These are phyloP conservation scores for Bipolaris zeicola DNA, from an alignment of 2,329 filamentous ascomycete species.

Conservation along the genomic window DNA sequence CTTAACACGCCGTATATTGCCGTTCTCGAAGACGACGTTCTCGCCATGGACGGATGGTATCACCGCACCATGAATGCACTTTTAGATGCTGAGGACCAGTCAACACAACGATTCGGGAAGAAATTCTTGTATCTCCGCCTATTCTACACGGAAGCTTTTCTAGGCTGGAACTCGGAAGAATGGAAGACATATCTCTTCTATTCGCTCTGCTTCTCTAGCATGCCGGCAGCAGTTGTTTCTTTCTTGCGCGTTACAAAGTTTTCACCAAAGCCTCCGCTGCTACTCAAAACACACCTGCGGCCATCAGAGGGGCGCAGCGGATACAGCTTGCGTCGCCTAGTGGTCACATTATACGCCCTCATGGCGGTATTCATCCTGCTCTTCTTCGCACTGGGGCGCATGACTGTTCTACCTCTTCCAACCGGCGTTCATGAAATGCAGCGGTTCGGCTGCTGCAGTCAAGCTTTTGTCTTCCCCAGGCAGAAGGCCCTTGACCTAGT, in stretches of 20 bases:
- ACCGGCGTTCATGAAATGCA: slow-evolving; percentile 50
- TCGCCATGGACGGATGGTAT: slow-evolving; percentile 57
- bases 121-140: slow-evolving; percentile 53
- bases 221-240: slow-evolving; percentile 29
- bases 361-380: slow-evolving; percentile 31
- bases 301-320: neutral
- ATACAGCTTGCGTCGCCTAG: slow-evolving; percentile 14
- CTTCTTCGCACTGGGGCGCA: slow-evolving; percentile 51
- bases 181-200: slow-evolving; percentile 48
- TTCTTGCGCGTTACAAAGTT: slow-evolving; percentile 31
- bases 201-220: slow-evolving; percentile 33
- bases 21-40: slow-evolving; percentile 56
- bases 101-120: slow-evolving; percentile 24
- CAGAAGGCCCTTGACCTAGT: slow-evolving; percentile 33
- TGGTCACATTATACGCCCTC: slow-evolving; percentile 25
- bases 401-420: slow-evolving; percentile 46
- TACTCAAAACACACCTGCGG: slow-evolving; percentile 12
- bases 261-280: slow-evolving; percentile 24
- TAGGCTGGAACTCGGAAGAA: slow-evolving; percentile 54
- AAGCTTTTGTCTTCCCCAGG: slow-evolving; percentile 53
- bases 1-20: slow-evolving; percentile 50
- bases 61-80: slow-evolving; percentile 49
- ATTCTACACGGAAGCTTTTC: slow-evolving; percentile 54
- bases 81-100: slow-evolving; percentile 40
- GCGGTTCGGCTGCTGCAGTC: slow-evolving; percentile 52